Evolutionary conservation across 148 eudicot genomes (phyloP).

Genomic region (Rheum nobile): DNA sequence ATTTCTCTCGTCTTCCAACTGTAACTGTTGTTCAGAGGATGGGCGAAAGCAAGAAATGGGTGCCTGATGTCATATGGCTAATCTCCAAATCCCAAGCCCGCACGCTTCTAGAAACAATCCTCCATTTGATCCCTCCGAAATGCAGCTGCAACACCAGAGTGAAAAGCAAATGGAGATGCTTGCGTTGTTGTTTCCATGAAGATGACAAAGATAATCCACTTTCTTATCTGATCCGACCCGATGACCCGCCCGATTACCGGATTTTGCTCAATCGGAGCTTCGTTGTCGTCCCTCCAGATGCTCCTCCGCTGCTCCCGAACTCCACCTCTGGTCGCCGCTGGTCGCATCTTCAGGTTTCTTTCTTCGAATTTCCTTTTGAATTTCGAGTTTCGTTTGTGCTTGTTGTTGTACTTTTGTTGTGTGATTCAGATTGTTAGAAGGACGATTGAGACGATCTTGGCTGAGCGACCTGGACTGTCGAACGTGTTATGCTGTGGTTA

Average conservation of each 20-base stretch:
- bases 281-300: conserved; percentile 41
- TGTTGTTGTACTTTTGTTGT: background rate
- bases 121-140: conserved; percentile 28
- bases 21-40: background rate
- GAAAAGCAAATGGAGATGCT: conserved; percentile 17
- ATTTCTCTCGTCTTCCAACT: background rate
- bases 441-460: conserved; percentile 30
- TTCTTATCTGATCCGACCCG: conserved; percentile 32
- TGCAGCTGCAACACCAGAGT: conserved; percentile 34
- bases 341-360: conserved; percentile 46
- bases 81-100: conserved; percentile 33
- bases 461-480: conserved; percentile 16
- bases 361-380: background rate
- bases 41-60: conserved; percentile 14
- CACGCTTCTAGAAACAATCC: conserved; percentile 41
- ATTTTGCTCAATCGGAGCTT: conserved; percentile 44
- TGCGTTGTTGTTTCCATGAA: conserved; percentile 31
- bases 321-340: conserved; percentile 26
- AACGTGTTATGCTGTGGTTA: conserved; percentile 59
- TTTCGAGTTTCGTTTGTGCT: background rate
- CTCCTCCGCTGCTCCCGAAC: conserved; percentile 33
- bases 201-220: conserved; percentile 16
- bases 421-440: conserved; percentile 51
- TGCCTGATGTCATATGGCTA: conserved; percentile 57
- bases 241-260: conserved; percentile 44